Percentiles rank a stretch among this genome's conserved stretches.
Conservation (phyloP, 768 basidiomycete species). For the Hericium rajendrae region DNA sequence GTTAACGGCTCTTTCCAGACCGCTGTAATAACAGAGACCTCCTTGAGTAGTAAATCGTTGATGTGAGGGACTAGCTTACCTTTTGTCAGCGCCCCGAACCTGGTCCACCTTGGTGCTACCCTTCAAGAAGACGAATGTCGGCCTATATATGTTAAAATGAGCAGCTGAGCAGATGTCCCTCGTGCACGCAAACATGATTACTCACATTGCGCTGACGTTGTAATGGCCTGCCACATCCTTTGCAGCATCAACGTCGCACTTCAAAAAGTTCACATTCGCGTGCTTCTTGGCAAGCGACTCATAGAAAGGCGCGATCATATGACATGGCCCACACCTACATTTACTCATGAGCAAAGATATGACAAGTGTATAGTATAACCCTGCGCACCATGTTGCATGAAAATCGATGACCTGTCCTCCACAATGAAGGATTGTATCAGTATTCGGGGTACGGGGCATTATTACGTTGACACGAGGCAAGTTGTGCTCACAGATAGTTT, state of each 20-base stretch:
- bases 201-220: constrained; percentile 65
- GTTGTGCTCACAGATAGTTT: constrained; percentile 49
- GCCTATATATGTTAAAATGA: constrained; percentile 36
- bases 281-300: constrained; percentile 64
- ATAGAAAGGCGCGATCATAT: constrained; percentile 69
- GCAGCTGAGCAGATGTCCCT: background rate
- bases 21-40: constrained; percentile 29
- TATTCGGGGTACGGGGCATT: background rate
- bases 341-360: constrained; percentile 1
- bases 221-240: constrained; percentile 58
- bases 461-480: background rate
- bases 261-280: constrained; percentile 68
- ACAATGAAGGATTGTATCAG: constrained; percentile 1
- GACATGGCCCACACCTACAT: constrained; percentile 78
- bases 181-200: background rate
- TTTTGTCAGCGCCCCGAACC: constrained; percentile 62
- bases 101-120: constrained; percentile 57
- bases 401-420: constrained; percentile 68
- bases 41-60: background rate
- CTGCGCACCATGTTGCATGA: constrained; percentile 68
- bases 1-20: constrained; percentile 47
- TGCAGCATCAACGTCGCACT: constrained; percentile 71
- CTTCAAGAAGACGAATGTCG: constrained; percentile 73
- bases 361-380: background rate
- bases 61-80: constrained; percentile 29